Evolutionary conservation across 768 basidiomycete species (phyloP), one percentile per base, ranked within the genome.

Genomic region (Amanita rimosa): DNA sequence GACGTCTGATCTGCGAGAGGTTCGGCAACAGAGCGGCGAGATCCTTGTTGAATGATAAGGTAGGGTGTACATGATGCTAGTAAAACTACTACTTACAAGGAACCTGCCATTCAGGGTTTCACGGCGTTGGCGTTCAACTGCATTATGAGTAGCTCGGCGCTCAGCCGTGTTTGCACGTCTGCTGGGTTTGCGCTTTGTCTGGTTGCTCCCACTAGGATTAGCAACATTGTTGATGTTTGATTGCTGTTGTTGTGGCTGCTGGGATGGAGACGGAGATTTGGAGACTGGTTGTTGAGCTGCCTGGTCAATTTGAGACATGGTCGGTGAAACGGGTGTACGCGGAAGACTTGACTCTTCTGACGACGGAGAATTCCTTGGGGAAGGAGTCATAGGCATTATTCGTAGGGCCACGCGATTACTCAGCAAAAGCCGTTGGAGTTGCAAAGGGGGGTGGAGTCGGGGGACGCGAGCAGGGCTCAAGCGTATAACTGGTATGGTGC

Each of bases 151-250:
- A 3, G 92, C 91, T 31, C 95, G 73, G 65, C 94, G 88, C 64
- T 97, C 95, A 45, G 93, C 94, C 46, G 94, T 97, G 68, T 97
- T 97, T 46, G 92, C 93, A 27, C 93, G 80, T 54, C 91, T 76
- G 59, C 78, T 79, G 48, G 89, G 80, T 64, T 95, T 95, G 64
- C 86, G 79, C 62, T 86, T 89, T 51, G 68, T 60, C 52, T 76
- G 74, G 17, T 65, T 55, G 46, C 34, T 47, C n/a, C n/a, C n/a
- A n/a, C n/a, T n/a, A n/a, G n/a, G n/a, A n/a, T n/a, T n/a, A n/a
- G 66, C 54, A 26, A 6, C 5, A 22, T 55, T 49, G 39, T 50
- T 52, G 26, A 48, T 52, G 35, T 49, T 49, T 53, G 53, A 44
- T 34, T 53, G 36, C 34, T 42, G 53, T 10, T 52, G 46, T 53